Percentiles rank a stretch among this genome's conserved stretches.
Conservation (phyloP, 2,329 filamentous ascomycete species). For the Xylariaceae sp. region DNA sequence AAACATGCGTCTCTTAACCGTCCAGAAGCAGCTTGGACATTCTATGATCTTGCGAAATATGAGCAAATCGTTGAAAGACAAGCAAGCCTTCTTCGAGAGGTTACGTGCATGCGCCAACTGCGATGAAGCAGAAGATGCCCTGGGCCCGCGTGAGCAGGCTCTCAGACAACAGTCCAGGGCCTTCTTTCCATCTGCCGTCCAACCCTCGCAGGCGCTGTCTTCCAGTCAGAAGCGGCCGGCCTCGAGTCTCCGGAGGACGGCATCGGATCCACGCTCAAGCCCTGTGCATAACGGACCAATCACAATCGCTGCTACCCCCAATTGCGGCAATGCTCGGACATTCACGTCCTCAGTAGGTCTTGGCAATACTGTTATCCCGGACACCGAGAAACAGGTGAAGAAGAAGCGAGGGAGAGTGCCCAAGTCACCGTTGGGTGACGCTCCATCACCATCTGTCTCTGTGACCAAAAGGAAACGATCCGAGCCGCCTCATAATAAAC, state of each 20-base stretch:
- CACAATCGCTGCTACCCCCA: conserved; percentile 24
- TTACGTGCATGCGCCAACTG: conserved; percentile 32
- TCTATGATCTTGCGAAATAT: conserved; percentile 15
- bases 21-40: background rate
- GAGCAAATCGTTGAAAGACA: conserved; percentile 36
- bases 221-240: background rate
- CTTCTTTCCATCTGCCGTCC: conserved; percentile 16
- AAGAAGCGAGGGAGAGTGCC: conserved; percentile 16
- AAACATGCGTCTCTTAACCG: background rate
- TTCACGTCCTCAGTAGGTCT: background rate
- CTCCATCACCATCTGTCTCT: conserved; percentile 21
- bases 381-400: conserved; percentile 14
- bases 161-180: conserved; percentile 30
- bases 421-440: conserved; percentile 18
- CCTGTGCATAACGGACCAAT: conserved; percentile 17
- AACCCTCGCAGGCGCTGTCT: conserved; percentile 10
- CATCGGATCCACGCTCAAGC: conserved; percentile 16
- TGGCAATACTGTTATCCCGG: conserved; percentile 16
- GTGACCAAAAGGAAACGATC: conserved; percentile 45
- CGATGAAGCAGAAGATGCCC: conserved; percentile 31
- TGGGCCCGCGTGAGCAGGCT: conserved; percentile 33
- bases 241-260: conserved; percentile 7
- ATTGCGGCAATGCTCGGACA: conserved; percentile 1
- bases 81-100: conserved; percentile 43
- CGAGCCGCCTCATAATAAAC: conserved; percentile 39